phyloP scores from a whole-genome alignment of 192 early-diverging fungal species.

The Coemansia pectinata region DNA sequence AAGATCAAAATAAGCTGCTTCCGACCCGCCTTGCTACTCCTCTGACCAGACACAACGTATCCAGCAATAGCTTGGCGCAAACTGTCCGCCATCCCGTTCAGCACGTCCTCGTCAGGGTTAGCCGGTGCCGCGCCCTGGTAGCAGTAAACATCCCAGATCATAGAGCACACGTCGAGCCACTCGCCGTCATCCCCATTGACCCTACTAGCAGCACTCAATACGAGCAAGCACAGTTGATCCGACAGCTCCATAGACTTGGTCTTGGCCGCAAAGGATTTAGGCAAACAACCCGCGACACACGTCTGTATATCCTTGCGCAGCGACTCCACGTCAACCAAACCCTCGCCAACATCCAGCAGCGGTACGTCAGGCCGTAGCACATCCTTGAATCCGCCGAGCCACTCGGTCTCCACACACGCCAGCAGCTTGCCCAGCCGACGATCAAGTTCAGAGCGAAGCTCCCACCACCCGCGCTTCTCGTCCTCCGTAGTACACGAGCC shows the following conservation, averaged over 20 bases:
- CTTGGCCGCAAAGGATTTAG: slow-evolving; percentile 31
- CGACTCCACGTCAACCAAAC: not conserved
- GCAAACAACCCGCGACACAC: slow-evolving; percentile 14
- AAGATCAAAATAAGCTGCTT: slow-evolving; percentile 79
- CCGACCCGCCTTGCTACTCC: not conserved
- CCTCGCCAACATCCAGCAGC: not conserved
- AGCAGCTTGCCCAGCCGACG: slow-evolving; percentile 64
- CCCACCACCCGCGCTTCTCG: slow-evolving; percentile 86
- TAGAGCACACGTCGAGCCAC: slow-evolving; percentile 45
- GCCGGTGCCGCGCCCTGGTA: slow-evolving; percentile 59
- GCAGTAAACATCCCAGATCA: slow-evolving; percentile 56
- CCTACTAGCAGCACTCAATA: slow-evolving; percentile 47
- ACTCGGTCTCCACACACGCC: slow-evolving; percentile 66
- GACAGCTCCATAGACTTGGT: slow-evolving; percentile 17
- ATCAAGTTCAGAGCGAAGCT: slow-evolving; percentile 69
- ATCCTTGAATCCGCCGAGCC: slow-evolving; percentile 83
- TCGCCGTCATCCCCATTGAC: slow-evolving; percentile 39
- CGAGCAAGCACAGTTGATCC: slow-evolving; percentile 57
- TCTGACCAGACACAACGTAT: slow-evolving; percentile 56
- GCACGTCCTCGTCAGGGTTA: slow-evolving; percentile 45
- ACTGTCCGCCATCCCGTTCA: slow-evolving; percentile 65
- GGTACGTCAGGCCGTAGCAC: slow-evolving; percentile 16
- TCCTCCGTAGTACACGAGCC: slow-evolving; percentile 53
- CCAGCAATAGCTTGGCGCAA: slow-evolving; percentile 60
- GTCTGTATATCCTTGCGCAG: slow-evolving; percentile 18